Percentiles rank a stretch among this genome's conserved stretches.
Conservation (phyloP, 352 stramenopile genomes). For the Pseudoperonospora humuli region DNA sequence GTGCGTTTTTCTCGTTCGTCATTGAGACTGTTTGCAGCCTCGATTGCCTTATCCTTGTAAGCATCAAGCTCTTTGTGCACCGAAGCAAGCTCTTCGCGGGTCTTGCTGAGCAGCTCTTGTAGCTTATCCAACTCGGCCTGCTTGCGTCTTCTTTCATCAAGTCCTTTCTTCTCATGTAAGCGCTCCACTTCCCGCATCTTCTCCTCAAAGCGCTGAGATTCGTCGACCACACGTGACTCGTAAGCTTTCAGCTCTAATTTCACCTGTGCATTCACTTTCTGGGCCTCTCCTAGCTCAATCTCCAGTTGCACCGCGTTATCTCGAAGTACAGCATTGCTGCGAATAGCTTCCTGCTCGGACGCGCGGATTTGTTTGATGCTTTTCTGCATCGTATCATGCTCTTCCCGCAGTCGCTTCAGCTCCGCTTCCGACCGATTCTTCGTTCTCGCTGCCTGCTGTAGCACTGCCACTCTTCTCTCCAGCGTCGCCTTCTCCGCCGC, state of each 20-base stretch:
- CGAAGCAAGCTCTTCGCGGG: conserved; percentile 41
- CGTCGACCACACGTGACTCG: conserved; percentile 36
- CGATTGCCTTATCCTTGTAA: conserved; percentile 32
- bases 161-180: conserved; percentile 51
- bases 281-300: conserved; percentile 39
- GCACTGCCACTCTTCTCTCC: conserved; percentile 26
- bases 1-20: conserved; percentile 44
- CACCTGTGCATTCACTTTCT: conserved; percentile 52
- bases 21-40: conserved; percentile 40
- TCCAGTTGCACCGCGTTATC: conserved; percentile 37
- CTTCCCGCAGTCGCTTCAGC: conserved; percentile 26
- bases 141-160: conserved; percentile 48
- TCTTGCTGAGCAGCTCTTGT: conserved; percentile 38
- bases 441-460: conserved; percentile 29
- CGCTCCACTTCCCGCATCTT: conserved; percentile 58
- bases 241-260: conserved; percentile 50
- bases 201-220: conserved; percentile 49
- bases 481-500: conserved; percentile 23
- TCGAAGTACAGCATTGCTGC: conserved; percentile 26
- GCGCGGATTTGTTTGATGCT: conserved; percentile 24
- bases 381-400: conserved; percentile 28
- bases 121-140: conserved; percentile 43
- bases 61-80: conserved; percentile 43
- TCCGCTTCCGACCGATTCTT: conserved; percentile 33
- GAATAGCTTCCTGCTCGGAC: conserved; percentile 28